These are phyloP conservation scores for Malus sieversii DNA, from an alignment of 306 rosid genomes.

Conservation along the genomic window DNA sequence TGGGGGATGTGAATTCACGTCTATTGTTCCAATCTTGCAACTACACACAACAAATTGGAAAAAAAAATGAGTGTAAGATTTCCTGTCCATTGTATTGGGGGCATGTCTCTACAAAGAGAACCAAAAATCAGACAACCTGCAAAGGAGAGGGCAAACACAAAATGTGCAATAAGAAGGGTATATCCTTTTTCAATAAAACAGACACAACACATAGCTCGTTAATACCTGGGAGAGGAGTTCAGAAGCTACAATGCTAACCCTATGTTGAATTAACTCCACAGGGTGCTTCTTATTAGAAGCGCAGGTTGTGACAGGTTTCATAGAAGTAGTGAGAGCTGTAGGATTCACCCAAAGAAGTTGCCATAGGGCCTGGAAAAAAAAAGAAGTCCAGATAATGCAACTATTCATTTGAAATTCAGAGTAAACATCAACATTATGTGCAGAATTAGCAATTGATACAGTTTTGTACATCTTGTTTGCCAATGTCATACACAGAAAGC, in stretches of 20 bases:
- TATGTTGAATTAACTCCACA: slow-evolving; percentile 65
- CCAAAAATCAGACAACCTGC: slow-evolving; percentile 8
- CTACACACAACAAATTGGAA: slow-evolving; percentile 24
- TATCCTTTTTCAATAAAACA: neutral
- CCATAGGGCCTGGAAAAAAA: slow-evolving; percentile 84
- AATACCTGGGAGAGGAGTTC: slow-evolving; percentile 92
- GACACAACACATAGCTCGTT: slow-evolving; percentile 4
- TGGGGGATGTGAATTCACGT: slow-evolving; percentile 74
- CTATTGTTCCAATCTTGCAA: slow-evolving; percentile 99
- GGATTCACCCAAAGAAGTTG: slow-evolving; percentile 92
- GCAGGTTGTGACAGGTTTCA: slow-evolving; percentile 30
- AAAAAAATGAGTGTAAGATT: neutral
- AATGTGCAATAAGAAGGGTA: slow-evolving; percentile 10
- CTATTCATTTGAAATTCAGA: neutral
- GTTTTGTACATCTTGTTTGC: neutral
- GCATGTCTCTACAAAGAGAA: neutral
- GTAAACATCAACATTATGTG: neutral
- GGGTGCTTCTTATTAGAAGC: slow-evolving; percentile 49
- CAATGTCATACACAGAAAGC: neutral
- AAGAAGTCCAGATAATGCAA: neutral
- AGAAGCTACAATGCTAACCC: slow-evolving; percentile 78
- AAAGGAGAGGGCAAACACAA: slow-evolving; percentile 5
- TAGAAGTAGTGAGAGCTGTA: slow-evolving; percentile 38
- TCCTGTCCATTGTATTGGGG: neutral
- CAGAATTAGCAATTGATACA: neutral